Conservation (phyloP, 169 alveolate genomes). For the Toxoplasma gondii region DNA sequence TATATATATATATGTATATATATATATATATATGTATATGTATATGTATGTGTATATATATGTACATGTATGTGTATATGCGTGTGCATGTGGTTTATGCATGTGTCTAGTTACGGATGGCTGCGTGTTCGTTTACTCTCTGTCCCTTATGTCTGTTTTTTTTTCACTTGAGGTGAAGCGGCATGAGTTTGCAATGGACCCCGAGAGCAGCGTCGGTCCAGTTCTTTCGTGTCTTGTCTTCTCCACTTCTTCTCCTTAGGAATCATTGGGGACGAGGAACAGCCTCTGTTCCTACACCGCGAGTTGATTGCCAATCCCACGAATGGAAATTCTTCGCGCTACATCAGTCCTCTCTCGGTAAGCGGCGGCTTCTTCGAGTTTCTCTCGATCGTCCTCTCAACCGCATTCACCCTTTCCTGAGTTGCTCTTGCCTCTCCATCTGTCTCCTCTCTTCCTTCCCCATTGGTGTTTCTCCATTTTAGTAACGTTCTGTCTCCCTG, state of each 20-base stretch:
- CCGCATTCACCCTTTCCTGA: no score
- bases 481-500: no score
- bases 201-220: no score
- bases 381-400: no score
- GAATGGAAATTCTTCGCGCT: neutral
- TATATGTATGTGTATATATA: neutral
- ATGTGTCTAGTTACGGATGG: neutral
- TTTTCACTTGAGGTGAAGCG: no score
- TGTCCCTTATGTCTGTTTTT: no score
- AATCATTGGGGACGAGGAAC: neutral
- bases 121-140: neutral
- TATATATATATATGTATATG: neutral
- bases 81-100: neutral
- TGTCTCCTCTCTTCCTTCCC: no score
- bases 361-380: neutral
- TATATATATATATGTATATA: neutral
- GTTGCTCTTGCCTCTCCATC: no score
- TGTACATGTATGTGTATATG: neutral
- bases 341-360: neutral
- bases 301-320: conserved; percentile 15
- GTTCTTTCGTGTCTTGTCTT: no score
- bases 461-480: no score
- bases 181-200: no score
- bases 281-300: conserved; percentile 9
- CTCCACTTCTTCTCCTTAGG: neutral